A percentile compares a stretch with the other conserved stretches of the same genome.
Conservation (phyloP, 768 basidiomycete genomes). For the Pleurotus cornucopiae region DNA sequence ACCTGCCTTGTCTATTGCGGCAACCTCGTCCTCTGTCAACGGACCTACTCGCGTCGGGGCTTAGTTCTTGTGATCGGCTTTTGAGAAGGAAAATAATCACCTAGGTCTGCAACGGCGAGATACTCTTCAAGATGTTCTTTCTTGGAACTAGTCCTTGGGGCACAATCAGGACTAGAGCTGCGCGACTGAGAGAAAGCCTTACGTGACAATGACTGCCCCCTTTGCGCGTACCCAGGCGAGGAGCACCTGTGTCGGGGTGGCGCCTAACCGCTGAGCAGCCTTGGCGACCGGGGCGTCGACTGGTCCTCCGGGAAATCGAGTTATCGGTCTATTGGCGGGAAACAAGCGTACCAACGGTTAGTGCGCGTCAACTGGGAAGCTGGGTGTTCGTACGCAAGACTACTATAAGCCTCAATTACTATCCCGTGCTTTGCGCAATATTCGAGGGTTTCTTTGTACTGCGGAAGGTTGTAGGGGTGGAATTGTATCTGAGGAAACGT, state of each 20-base stretch:
- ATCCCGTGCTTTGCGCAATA: slow-evolving; percentile 46
- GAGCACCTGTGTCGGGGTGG: slow-evolving; percentile 62
- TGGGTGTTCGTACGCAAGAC: slow-evolving; percentile 35
- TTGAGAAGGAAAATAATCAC: slow-evolving; percentile 22
- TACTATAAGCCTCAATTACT: slow-evolving; percentile 53
- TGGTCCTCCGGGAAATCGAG: slow-evolving; percentile 46
- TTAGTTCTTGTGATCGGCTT: not conserved
- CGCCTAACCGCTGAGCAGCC: slow-evolving; percentile 49
- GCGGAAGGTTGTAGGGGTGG: slow-evolving; percentile 55
- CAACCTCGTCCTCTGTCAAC: slow-evolving; percentile 54
- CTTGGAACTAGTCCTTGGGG: slow-evolving; percentile 54
- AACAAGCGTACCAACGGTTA: not conserved
- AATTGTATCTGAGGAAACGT: slow-evolving; percentile 35
- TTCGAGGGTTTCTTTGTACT: slow-evolving; percentile 42
- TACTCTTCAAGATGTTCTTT: slow-evolving; percentile 64
- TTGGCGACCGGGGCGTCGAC: slow-evolving; percentile 52
- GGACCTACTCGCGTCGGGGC: slow-evolving; percentile 29
- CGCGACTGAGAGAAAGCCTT: slow-evolving; percentile 16
- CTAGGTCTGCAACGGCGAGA: slow-evolving; percentile 57
- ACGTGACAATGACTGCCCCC: slow-evolving; percentile 67
- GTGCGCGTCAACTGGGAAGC: not conserved
- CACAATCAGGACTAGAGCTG: not conserved
- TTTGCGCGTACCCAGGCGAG: slow-evolving; percentile 69
- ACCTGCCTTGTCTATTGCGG: slow-evolving; percentile 61
- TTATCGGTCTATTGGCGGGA: slow-evolving; percentile 44